Base-by-base conservation (phyloP, 495 filamentous ascomycete species). In the Evernia prunastri region DNA sequence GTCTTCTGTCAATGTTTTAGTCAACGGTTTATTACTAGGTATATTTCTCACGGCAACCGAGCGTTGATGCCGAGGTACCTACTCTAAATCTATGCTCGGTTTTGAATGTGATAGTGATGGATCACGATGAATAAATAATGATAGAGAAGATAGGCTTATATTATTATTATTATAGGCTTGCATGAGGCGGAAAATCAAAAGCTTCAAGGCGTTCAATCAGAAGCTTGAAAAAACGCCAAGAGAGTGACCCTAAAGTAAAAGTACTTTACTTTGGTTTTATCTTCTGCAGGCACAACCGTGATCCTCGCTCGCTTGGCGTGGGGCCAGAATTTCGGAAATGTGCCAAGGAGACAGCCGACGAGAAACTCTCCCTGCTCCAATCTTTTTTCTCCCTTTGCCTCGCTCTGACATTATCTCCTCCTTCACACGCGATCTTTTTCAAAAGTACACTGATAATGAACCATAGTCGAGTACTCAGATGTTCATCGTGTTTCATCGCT, bases 261-360 rank as follows among this genome's bases (percentile, higher is more conserved):
- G n/a, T n/a, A n/a, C n/a, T n/a, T n/a, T n/a, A n/a, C n/a, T n/a
- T n/a, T n/a, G n/a, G n/a, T n/a, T n/a, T 27, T 31, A 53, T 53
- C 31, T 51, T 17, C 49, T 53, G 49, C 49, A 53, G 49, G 49
- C 27, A 29, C 49, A 53, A 31, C 27, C 25, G 49, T 53, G 49
- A 53, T 53, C 27, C 49, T 53, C 49, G 27, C 49, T 53, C 49
- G 27, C 49, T 53, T 53, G 49, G 49, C 49, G 49, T 53, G 49
- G 49, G 27, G 25, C 27, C 8, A 53, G 17, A 25, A 47, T 9
- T 8, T 25, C 20, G 27, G 7, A 18, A 33, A 8, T 13, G 31
- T 13, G 31, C 17, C 20, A 51, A 53, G 12, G 49, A 53, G 27
- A 31, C 49, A 17, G 13, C 17, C 51, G 15, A 54, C 15, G 17